A percentile compares a stretch with the other conserved stretches of the same genome.
Evolutionary conservation across 1,139 yeast genomes (phyloP).

Genomic region (Yamadazyma aaseri): DNA sequence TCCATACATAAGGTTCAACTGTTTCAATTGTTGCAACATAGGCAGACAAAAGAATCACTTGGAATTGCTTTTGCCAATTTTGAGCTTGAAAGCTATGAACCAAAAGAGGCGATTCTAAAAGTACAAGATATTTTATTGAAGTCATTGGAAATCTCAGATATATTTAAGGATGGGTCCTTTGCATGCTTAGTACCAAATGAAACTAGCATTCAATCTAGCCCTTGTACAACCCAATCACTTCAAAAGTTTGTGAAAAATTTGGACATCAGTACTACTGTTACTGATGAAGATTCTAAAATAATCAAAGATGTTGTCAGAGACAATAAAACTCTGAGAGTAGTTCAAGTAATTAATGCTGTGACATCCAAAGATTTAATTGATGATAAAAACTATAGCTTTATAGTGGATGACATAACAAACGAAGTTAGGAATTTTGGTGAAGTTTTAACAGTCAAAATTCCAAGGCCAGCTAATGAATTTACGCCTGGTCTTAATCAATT

Average conservation of each 20-base stretch:
- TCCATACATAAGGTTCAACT: slow-evolving; percentile 23
- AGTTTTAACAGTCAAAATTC: slow-evolving; percentile 58
- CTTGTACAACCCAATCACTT: slow-evolving; percentile 32
- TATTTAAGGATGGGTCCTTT: slow-evolving; percentile 27
- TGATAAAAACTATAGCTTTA: slow-evolving; percentile 47
- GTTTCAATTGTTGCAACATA: slow-evolving; percentile 35
- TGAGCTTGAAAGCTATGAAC: slow-evolving; percentile 18
- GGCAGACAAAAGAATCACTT: slow-evolving; percentile 34
- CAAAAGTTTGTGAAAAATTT: slow-evolving; percentile 35
- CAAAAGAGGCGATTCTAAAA: slow-evolving; percentile 15
- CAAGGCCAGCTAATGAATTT: slow-evolving; percentile 58
- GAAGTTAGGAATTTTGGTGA: slow-evolving; percentile 56
- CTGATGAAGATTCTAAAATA: neutral
- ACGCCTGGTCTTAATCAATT: slow-evolving; percentile 45
- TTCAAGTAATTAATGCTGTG: slow-evolving; percentile 66
- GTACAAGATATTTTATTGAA: slow-evolving; percentile 16
- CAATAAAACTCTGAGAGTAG: slow-evolving; percentile 51
- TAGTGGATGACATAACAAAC: slow-evolving; percentile 49
- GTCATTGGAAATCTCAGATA: slow-evolving; percentile 7
- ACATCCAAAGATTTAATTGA: slow-evolving; percentile 63
- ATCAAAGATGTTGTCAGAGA: slow-evolving; percentile 5
- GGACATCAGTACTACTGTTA: slow-evolving; percentile 20
- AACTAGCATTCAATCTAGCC: slow-evolving; percentile 38
- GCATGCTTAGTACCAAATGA: slow-evolving; percentile 31
- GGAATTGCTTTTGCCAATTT: slow-evolving; percentile 45